Evolutionary conservation across 2,329 filamentous ascomycete genomes (phyloP).

Genomic region (Phialophora expanda): DNA sequence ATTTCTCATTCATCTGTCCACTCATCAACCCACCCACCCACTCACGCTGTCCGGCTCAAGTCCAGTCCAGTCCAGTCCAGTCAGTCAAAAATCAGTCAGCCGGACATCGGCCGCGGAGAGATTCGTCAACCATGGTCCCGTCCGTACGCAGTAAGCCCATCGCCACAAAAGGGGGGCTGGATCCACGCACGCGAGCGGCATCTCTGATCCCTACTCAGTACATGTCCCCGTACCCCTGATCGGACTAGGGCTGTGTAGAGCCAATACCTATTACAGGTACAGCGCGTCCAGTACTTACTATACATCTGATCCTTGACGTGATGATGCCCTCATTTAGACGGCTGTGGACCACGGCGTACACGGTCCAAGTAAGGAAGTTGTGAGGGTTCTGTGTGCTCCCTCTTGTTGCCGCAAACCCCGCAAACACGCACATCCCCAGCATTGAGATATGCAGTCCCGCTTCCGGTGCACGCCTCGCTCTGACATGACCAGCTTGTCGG

Average conservation of each 20-base stretch:
- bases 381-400: constrained; percentile 17
- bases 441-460: constrained; percentile 66
- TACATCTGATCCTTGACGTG: no score
- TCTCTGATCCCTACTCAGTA: no score
- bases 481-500: constrained; percentile 68
- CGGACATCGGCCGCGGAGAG: constrained; percentile 3
- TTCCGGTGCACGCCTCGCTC: constrained; percentile 59
- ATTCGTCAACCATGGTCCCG: neutral
- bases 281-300: no score
- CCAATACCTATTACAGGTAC: no score
- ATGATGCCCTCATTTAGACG: no score
- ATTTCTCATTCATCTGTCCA: no score
- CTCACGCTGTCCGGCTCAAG: no score
- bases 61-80: no score
- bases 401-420: constrained; percentile 66
- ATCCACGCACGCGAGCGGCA: neutral
- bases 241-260: neutral
- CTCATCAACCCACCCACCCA: no score
- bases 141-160: neutral
- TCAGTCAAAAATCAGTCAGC: neutral
- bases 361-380: no score
- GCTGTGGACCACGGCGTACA: no score
- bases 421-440: constrained; percentile 71
- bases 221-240: neutral
- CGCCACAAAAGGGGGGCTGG: neutral